These are phyloP conservation scores for Centaurea solstitialis DNA, from an alignment of 129 eudicot genomes.

Conservation along the genomic window DNA sequence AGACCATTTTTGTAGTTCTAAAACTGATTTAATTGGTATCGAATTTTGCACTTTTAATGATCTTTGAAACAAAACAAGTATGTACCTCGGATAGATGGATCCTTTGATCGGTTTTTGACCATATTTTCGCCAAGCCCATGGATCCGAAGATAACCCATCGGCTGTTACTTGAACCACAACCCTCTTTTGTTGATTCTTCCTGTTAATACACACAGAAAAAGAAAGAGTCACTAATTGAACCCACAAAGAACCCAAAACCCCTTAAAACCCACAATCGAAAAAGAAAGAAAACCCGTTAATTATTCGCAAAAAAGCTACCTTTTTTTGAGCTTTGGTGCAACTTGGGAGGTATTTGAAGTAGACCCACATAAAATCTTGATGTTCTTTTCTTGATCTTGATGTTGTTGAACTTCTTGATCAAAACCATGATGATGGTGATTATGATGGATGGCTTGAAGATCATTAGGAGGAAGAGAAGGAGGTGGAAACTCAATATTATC, in stretches of 20 bases:
- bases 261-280: not conserved
- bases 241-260: not conserved
- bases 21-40: not conserved
- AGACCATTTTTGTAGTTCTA: not conserved
- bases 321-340: conserved; percentile 59
- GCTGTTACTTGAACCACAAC: conserved; percentile 64
- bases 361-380: conserved; percentile 26
- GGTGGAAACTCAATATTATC: not conserved
- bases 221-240: conserved; percentile 10
- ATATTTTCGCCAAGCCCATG: conserved; percentile 99
- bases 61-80: not conserved
- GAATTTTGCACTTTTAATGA: not conserved
- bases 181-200: conserved; percentile 80
- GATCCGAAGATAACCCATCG: conserved; percentile 70
- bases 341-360: conserved; percentile 34
- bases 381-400: conserved; percentile 17
- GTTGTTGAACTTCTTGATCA: conserved; percentile 24
- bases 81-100: conserved; percentile 88
- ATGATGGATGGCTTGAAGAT: conserved; percentile 18
- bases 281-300: not conserved
- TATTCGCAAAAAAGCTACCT: conserved; percentile 24
- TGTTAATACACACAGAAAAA: conserved; percentile 21
- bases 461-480: conserved; percentile 15
- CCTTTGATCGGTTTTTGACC: conserved; percentile 96
- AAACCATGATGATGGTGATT: conserved; percentile 6